Evolutionary conservation across 139 green algal species (phyloP), one percentile per base, ranked within the genome.

Genomic region (Pseudopediastrum boryanum): DNA sequence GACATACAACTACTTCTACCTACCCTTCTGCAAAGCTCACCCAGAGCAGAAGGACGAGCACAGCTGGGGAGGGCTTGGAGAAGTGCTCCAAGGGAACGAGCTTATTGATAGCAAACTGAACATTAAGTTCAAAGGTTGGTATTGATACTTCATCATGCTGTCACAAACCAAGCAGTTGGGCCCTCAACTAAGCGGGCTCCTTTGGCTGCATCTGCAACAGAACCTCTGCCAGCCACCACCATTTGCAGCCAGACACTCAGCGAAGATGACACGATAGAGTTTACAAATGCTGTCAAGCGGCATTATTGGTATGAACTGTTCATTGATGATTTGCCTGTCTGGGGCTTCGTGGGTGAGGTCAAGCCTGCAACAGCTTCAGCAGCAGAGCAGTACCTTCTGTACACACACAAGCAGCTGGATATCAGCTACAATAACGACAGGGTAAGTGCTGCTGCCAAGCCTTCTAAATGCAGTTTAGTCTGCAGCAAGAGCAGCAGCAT

Each of bases 1-100:
- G 75, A 99, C 96, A 10, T 99, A 98, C 93, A 99, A 99, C 79
- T 99, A 98, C 75, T 95, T 97, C 82, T 85, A 88, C 71, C 87
- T 99, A 50, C 96, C 96, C 0, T 99, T 97, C 85, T 99, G 96
- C 85, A 91, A 93, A 64, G 85, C 88, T 21, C 66, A 75, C 1
- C 75, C 78, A 1, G 67, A 71, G 3, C 50, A 89, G 43, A 90
- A 89, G 64, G 80, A 89, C 0, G 80, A 91, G 64, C 96, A 97
- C 78, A 94, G 90, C 66, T 99, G 94, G 95, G 96, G 93, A 16
- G 95, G 95, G 5, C 86, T 99, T 25, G 96, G 96, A 1, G 96
- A 99, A 77, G 96, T 97, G 44, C 81, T 99, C 73, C 79, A 97
- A 75, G 96, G 96, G 38, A 99, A 99, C 62, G 92, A 99, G 86